Percentiles rank a stretch among this genome's conserved stretches.
These are phyloP conservation scores for Claviceps maximensis DNA, from an alignment of 2,329 filamentous ascomycete genomes.

Conservation along the genomic window DNA sequence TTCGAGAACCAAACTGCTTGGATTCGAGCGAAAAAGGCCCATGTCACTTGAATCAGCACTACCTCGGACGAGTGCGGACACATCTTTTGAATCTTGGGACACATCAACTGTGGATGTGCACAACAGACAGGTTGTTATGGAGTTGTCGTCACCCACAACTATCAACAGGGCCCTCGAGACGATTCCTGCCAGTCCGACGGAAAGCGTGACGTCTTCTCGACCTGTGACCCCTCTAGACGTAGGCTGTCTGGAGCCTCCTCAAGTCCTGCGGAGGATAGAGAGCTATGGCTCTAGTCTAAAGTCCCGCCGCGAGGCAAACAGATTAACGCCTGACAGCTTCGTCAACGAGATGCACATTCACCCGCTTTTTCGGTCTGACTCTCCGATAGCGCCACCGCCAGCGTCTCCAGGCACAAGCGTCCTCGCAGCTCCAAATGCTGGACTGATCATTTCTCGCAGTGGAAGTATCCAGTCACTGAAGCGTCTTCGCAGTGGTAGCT, in stretches of 20 bases:
- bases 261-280: slow-evolving; percentile 29
- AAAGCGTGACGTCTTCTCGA: slow-evolving; percentile 47
- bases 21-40: slow-evolving; percentile 28
- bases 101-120: slow-evolving; percentile 53
- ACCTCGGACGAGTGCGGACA: slow-evolving; percentile 30
- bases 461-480: slow-evolving; percentile 36
- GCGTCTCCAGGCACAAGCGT: slow-evolving; percentile 59
- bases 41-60: slow-evolving; percentile 34
- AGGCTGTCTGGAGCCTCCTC: slow-evolving; percentile 38
- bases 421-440: slow-evolving; percentile 54
- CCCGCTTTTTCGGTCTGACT: slow-evolving; percentile 63
- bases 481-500: slow-evolving; percentile 43
- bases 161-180: slow-evolving; percentile 49
- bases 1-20: slow-evolving; percentile 42
- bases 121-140: slow-evolving; percentile 43
- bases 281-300: slow-evolving; percentile 35
- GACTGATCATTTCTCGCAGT: slow-evolving; percentile 45
- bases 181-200: slow-evolving; percentile 53
- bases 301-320: slow-evolving; percentile 17
- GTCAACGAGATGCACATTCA: slow-evolving; percentile 58
- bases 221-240: slow-evolving; percentile 39
- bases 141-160: slow-evolving; percentile 31
- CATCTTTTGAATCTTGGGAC: slow-evolving; percentile 65
- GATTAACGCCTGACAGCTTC: slow-evolving; percentile 12
- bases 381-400: slow-evolving; percentile 50